Evolutionary conservation across 371 early-diverging fungal species (phyloP).

Genomic region (Catenaria anguillulae): DNA sequence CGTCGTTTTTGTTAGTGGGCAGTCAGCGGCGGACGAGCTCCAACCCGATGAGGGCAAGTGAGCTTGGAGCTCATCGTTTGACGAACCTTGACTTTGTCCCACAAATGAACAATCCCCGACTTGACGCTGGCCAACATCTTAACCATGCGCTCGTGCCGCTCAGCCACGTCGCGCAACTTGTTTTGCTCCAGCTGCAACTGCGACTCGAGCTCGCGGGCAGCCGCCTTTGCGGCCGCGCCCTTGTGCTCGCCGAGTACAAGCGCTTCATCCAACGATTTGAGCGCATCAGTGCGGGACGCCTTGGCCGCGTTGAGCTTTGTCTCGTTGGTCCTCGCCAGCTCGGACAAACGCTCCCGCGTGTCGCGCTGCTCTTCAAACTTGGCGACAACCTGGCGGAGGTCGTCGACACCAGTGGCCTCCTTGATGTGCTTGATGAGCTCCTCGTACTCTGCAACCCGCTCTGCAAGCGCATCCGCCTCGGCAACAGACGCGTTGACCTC

Average conservation of each 20-base stretch:
- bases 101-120: constrained; percentile 31
- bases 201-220: constrained; percentile 28
- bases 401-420: constrained; percentile 35
- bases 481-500: neutral
- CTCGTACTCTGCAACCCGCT: constrained; percentile 29
- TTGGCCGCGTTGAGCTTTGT: constrained; percentile 24
- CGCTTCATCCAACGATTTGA: constrained; percentile 23
- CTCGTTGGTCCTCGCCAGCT: constrained; percentile 23
- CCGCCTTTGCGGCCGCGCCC: constrained; percentile 16
- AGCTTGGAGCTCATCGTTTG: no score
- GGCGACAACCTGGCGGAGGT: constrained; percentile 33
- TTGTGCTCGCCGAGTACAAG: constrained; percentile 25
- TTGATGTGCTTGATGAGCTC: constrained; percentile 36
- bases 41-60: no score
- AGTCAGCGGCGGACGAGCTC: no score
- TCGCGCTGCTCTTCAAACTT: constrained; percentile 37
- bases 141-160: constrained; percentile 24
- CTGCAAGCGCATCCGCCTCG: constrained; percentile 18
- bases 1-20: no score
- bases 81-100: constrained; percentile 17
- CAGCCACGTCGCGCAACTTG: constrained; percentile 21
- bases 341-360: constrained; percentile 27
- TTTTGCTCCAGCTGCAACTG: constrained; percentile 21
- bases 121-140: constrained; percentile 25
- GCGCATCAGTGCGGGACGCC: constrained; percentile 18